A percentile compares a stretch with the other conserved stretches of the same genome.
These are phyloP conservation scores for Cryptococcus sp. DNA, from an alignment of 1,284 basidiomycete genomes.

Conservation along the genomic window DNA sequence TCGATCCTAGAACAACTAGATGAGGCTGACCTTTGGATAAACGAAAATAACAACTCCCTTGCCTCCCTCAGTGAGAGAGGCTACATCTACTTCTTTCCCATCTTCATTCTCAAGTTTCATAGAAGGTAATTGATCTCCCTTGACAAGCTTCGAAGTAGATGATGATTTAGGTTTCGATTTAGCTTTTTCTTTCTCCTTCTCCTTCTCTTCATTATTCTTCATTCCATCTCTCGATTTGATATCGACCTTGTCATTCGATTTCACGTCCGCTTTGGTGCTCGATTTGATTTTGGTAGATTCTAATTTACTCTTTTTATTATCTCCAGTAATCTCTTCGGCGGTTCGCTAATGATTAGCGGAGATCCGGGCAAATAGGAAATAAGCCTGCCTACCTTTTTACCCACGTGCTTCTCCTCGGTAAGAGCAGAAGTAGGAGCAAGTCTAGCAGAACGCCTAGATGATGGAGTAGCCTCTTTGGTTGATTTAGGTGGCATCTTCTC, in stretches of 20 bases:
- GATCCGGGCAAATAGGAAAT: too few species aligned
- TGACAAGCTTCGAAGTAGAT: too few species aligned
- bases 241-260: slow-evolving; percentile 4
- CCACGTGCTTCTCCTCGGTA: too few species aligned
- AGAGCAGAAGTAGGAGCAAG: too few species aligned
- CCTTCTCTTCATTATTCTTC: slow-evolving; percentile 35
- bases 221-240: slow-evolving; percentile 9
- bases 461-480: too few species aligned
- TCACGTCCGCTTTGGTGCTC: too few species aligned
- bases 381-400: too few species aligned
- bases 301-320: too few species aligned
- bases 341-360: too few species aligned
- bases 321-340: too few species aligned
- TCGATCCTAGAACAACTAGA: neutral
- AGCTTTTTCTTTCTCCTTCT: slow-evolving; percentile 26
- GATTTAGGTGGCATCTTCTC: neutral
- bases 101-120: slow-evolving; percentile 65
- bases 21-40: slow-evolving; percentile 45
- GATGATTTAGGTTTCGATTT: slow-evolving; percentile 16
- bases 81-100: slow-evolving; percentile 46
- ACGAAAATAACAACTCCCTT: slow-evolving; percentile 79
- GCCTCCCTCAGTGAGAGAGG: slow-evolving; percentile 51
- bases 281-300: too few species aligned
- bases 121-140: slow-evolving; percentile 73
- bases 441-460: too few species aligned